Conservation (phyloP, 2,329 filamentous ascomycete species). For the Colletotrichum sp. region DNA sequence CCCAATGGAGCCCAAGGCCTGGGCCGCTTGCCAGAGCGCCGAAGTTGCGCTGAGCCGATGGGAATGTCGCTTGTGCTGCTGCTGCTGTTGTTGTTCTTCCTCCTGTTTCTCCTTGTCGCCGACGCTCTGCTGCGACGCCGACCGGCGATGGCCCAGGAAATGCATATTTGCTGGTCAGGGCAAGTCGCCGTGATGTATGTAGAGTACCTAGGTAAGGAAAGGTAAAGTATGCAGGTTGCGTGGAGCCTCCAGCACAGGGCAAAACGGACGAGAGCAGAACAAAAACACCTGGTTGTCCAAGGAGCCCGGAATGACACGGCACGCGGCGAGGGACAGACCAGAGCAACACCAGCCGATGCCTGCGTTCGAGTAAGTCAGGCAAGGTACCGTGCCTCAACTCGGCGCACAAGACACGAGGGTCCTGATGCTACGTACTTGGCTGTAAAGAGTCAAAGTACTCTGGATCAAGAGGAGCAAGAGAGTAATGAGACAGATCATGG, state of each 20-base stretch:
- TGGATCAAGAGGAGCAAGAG: neutral
- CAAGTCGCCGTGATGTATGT: neutral
- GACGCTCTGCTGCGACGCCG: constrained; percentile 14
- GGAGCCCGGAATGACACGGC: neutral
- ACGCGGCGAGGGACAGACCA: neutral
- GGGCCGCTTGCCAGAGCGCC: constrained; percentile 18
- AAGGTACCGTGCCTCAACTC: neutral
- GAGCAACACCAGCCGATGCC: neutral
- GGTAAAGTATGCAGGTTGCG: neutral
- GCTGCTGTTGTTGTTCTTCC: neutral
- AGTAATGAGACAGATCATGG: neutral
- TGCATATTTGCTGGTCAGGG: neutral
- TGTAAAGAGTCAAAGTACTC: neutral
- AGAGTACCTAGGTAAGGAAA: neutral
- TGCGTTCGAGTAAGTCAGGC: neutral
- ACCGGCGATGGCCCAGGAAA: constrained; percentile 17
- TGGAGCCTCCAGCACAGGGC: neutral
- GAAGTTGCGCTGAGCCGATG: constrained; percentile 12
- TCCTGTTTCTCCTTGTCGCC: constrained; percentile 15
- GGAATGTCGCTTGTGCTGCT: constrained; percentile 5
- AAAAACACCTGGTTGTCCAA: neutral
- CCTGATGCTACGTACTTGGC: neutral
- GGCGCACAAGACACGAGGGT: neutral
- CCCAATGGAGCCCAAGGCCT: constrained; percentile 15
- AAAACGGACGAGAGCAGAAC: neutral